These are phyloP conservation scores for Botrytis cinerea DNA, from an alignment of 2,329 filamentous ascomycete species.

Conservation along the genomic window DNA sequence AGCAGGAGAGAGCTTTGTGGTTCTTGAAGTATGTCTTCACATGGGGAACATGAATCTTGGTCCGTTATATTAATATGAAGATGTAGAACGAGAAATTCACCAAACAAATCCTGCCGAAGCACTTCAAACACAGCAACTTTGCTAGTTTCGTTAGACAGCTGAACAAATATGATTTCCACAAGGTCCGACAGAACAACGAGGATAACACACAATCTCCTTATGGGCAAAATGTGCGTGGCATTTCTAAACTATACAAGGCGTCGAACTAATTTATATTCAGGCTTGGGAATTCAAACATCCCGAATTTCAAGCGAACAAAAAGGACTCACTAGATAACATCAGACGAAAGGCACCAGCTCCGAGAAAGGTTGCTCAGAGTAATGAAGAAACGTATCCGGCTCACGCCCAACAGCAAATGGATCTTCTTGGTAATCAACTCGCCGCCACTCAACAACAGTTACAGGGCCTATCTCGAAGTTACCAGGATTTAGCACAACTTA, in stretches of 20 bases:
- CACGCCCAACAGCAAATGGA: slow-evolving; percentile 71
- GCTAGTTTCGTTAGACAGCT: slow-evolving; percentile 93
- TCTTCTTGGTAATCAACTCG: slow-evolving; percentile 81
- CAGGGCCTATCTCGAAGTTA: slow-evolving; percentile 84
- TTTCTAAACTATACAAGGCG: neutral
- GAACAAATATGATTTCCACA: slow-evolving; percentile 99
- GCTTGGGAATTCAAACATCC: slow-evolving; percentile 97
- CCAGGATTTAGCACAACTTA: slow-evolving; percentile 69
- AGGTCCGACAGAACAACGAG: slow-evolving; percentile 89
- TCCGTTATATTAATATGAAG: slow-evolving; percentile 25
- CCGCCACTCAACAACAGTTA: slow-evolving; percentile 89
- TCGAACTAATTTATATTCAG: slow-evolving; percentile 49
- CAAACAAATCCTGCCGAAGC: slow-evolving; percentile 92
- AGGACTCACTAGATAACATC: slow-evolving; percentile 95
- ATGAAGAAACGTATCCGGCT: slow-evolving; percentile 70
- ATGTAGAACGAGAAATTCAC: slow-evolving; percentile 94
- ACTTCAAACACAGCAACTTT: slow-evolving; percentile 99
- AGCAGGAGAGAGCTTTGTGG: slow-evolving; percentile 92
- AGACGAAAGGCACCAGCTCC: slow-evolving; percentile 91
- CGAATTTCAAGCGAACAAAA: slow-evolving; percentile 93
- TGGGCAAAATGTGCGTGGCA: slow-evolving; percentile 67
- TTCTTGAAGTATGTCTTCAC: slow-evolving; percentile 73
- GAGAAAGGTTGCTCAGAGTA: slow-evolving; percentile 65
- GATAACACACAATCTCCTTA: slow-evolving; percentile 81
- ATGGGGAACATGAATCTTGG: neutral